Conservation (phyloP, 208 protist genomes). For the Angomonas deanei region DNA sequence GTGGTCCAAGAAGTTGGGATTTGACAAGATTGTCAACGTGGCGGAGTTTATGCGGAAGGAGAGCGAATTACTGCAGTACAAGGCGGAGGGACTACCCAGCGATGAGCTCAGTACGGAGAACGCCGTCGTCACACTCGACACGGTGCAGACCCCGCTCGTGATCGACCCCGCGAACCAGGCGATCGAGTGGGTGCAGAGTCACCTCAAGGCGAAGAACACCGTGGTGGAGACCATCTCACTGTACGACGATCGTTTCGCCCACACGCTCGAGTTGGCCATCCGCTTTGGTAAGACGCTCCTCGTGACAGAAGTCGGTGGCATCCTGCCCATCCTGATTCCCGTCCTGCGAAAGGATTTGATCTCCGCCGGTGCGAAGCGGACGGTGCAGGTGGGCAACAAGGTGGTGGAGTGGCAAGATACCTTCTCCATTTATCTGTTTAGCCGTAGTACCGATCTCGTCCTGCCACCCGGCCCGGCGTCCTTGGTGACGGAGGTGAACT, state of each 20-base stretch:
- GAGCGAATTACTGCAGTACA: conserved; percentile 93
- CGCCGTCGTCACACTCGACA: conserved; percentile 92
- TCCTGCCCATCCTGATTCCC: conserved; percentile 94
- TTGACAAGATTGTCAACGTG: conserved; percentile 35
- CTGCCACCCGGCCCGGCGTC: conserved; percentile 87
- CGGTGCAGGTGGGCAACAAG: conserved; percentile 96
- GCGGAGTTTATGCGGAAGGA: conserved; percentile 91
- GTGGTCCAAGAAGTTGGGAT: conserved; percentile 75
- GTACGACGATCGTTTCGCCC: conserved; percentile 93
- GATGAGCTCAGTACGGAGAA: conserved; percentile 96
- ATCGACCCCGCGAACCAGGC: conserved; percentile 95
- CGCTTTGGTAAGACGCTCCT: conserved; percentile 98
- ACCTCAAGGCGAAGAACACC: conserved; percentile 69
- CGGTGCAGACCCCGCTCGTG: conserved; percentile 87
- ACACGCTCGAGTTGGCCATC: conserved; percentile 95
- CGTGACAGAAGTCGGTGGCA: conserved; percentile 92
- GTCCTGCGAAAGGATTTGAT: conserved; percentile 93
- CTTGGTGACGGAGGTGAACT: conserved; percentile 94
- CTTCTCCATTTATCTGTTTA: conserved; percentile 95
- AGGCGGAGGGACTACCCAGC: conserved; percentile 91
- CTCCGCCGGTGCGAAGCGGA: conserved; percentile 82
- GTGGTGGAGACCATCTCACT: conserved; percentile 83
- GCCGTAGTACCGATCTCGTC: conserved; percentile 79
- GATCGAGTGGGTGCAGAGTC: conserved; percentile 87
- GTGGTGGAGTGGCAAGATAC: conserved; percentile 94